Evolutionary conservation across 495 filamentous ascomycete species (phyloP).

Genomic region (Penicillium robsamsonii): DNA sequence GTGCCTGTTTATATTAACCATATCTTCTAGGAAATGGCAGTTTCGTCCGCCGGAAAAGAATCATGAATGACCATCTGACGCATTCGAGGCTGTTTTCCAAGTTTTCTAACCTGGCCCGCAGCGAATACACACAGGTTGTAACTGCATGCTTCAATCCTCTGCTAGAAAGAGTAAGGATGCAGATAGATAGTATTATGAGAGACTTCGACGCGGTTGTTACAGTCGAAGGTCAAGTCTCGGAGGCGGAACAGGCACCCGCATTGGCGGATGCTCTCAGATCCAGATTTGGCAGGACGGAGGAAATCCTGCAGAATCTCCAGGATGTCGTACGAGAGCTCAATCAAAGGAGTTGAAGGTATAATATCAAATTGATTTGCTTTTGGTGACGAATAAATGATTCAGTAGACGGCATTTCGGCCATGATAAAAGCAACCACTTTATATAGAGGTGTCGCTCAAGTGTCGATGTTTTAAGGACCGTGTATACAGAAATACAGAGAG

Average conservation of each 20-base stretch:
- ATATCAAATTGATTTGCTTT: no score
- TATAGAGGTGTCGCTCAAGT: no score
- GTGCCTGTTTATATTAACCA: neutral
- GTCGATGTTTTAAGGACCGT: no score
- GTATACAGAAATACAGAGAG: no score
- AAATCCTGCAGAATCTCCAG: neutral
- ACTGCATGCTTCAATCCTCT: conserved; percentile 2
- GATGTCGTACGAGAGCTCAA: neutral
- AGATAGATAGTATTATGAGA: conserved; percentile 9
- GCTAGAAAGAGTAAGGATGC: conserved; percentile 1
- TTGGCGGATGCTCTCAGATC: conserved; percentile 4
- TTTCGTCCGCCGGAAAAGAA: conserved; percentile 12
- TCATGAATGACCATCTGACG: conserved; percentile 13
- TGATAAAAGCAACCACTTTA: no score
- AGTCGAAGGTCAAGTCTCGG: conserved; percentile 9
- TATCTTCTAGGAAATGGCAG: conserved; percentile 11
- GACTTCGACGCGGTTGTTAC: conserved; percentile 15
- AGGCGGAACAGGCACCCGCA: conserved; percentile 13
- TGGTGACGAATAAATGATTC: no score
- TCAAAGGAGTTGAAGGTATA: no score
- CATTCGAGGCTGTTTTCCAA: conserved; percentile 9
- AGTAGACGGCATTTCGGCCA: no score
- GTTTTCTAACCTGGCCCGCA: neutral
- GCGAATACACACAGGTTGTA: neutral
- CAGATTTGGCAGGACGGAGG: neutral